These are phyloP conservation scores for Xylaria sp. DNA, from an alignment of 2,329 filamentous ascomycete genomes.

Conservation along the genomic window DNA sequence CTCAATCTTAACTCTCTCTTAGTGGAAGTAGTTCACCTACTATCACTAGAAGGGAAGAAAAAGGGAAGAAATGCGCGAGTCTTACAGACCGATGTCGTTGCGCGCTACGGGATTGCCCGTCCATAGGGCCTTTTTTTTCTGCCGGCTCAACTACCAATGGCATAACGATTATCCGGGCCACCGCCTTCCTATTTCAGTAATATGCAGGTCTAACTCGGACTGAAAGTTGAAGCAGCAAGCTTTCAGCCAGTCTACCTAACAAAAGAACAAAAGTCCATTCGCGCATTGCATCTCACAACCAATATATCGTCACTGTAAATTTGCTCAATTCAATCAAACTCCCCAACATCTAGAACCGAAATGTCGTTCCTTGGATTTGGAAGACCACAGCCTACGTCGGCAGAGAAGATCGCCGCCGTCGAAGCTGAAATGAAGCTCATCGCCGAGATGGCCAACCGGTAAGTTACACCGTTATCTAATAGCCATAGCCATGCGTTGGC, in stretches of 20 bases:
- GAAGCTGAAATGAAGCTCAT: conserved; percentile 98
- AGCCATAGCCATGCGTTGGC: not conserved
- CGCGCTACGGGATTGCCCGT: not conserved
- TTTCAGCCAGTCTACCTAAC: conserved; percentile 7
- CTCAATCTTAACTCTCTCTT: not conserved
- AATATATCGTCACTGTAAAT: not conserved
- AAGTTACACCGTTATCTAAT: conserved; percentile 42
- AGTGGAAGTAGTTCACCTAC: not conserved
- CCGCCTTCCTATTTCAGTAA: conserved; percentile 42
- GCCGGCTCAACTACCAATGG: conserved; percentile 32
- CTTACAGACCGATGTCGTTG: not conserved
- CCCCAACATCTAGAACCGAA: conserved; percentile 12
- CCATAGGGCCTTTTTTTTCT: conserved; percentile 37
- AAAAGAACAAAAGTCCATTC: not conserved
- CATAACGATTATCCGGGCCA: conserved; percentile 39
- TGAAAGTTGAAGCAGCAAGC: conserved; percentile 15
- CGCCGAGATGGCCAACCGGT: conserved; percentile 98
- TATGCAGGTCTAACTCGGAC: conserved; percentile 2
- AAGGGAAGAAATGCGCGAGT: not conserved
- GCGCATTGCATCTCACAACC: conserved; percentile 14
- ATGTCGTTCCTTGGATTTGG: conserved; percentile 81
- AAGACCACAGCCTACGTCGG: conserved; percentile 87
- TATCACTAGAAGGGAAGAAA: not conserved
- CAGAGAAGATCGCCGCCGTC: conserved; percentile 95
- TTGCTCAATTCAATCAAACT: not conserved